Percentiles rank a stretch among this genome's conserved stretches.
phyloP scores from a whole-genome alignment of 805 yeast genomes.

The Cyberlindnera samutprakarnensis region DNA sequence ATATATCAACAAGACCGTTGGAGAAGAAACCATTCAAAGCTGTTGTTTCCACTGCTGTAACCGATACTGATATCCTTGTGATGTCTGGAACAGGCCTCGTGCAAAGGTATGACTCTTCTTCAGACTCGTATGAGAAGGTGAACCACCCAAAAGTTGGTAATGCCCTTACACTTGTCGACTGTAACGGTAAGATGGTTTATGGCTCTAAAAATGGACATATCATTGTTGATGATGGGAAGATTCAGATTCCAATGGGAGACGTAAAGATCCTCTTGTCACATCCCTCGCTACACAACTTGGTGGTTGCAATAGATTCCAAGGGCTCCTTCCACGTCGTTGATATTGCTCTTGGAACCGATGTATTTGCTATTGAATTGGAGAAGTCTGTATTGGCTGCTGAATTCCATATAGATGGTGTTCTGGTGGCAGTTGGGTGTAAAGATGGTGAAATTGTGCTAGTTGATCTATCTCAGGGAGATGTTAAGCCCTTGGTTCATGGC shows the following conservation, averaged over 20 bases:
- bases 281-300: slow-evolving; percentile 26
- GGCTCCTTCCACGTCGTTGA: slow-evolving; percentile 20
- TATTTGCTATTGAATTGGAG: slow-evolving; percentile 3
- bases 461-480: slow-evolving; percentile 27
- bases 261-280: slow-evolving; percentile 25
- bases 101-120: slow-evolving; percentile 5
- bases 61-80: too few species aligned
- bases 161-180: slow-evolving; percentile 7
- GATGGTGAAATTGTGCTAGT: slow-evolving; percentile 25
- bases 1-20: too few species aligned
- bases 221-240: slow-evolving; percentile 4
- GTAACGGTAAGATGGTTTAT: slow-evolving; percentile 4
- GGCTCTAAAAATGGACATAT: slow-evolving; percentile 15
- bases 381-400: slow-evolving; percentile 5
- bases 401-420: slow-evolving; percentile 42
- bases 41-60: too few species aligned
- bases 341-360: neutral
- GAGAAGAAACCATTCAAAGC: slow-evolving; percentile 17
- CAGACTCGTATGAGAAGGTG: slow-evolving; percentile 8
- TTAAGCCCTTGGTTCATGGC: slow-evolving; percentile 20
- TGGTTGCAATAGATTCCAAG: slow-evolving; percentile 22
- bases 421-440: slow-evolving; percentile 29
- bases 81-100: slow-evolving; percentile 15
- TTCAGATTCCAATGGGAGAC: slow-evolving; percentile 4
- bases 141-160: slow-evolving; percentile 8